phyloP scores from a whole-genome alignment of 148 eudicot genomes.

The Fagopyrum homotropicum region DNA sequence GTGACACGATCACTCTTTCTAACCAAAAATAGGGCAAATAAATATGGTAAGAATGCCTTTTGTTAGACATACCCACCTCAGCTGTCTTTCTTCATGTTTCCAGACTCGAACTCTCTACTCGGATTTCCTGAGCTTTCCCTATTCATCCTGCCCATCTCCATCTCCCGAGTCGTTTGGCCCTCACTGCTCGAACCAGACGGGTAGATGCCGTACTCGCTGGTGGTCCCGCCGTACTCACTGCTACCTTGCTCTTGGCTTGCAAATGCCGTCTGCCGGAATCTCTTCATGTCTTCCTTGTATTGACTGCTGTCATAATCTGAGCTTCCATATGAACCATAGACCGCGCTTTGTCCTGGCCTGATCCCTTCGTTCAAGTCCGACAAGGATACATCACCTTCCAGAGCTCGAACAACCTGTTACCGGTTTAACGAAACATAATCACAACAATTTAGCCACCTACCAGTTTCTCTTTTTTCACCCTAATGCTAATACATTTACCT shows the following conservation, averaged over 20 bases:
- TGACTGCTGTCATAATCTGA: constrained; percentile 71
- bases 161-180: constrained; percentile 33
- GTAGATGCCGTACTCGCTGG: constrained; percentile 80
- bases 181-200: constrained; percentile 87
- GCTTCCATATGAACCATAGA: constrained; percentile 65
- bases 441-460: background rate
- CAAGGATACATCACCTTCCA: constrained; percentile 87
- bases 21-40: background rate
- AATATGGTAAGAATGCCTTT: background rate
- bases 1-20: background rate
- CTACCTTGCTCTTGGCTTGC: constrained; percentile 59
- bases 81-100: constrained; percentile 1
- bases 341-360: constrained; percentile 64
- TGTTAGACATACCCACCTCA: background rate
- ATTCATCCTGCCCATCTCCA: constrained; percentile 19
- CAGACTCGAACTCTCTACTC: constrained; percentile 1
- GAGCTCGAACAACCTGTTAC: constrained; percentile 73
- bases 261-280: constrained; percentile 66
- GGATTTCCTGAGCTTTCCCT: constrained; percentile 40
- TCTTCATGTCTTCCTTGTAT: constrained; percentile 74
- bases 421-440: background rate
- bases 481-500: too few species aligned
- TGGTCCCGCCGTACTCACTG: constrained; percentile 66
- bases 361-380: constrained; percentile 82
- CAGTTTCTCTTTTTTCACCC: background rate